Evolutionary conservation across 2,329 filamentous ascomycete genomes (phyloP), one percentile per base, ranked within the genome.

Genomic region (Sporothrix sp.): DNA sequence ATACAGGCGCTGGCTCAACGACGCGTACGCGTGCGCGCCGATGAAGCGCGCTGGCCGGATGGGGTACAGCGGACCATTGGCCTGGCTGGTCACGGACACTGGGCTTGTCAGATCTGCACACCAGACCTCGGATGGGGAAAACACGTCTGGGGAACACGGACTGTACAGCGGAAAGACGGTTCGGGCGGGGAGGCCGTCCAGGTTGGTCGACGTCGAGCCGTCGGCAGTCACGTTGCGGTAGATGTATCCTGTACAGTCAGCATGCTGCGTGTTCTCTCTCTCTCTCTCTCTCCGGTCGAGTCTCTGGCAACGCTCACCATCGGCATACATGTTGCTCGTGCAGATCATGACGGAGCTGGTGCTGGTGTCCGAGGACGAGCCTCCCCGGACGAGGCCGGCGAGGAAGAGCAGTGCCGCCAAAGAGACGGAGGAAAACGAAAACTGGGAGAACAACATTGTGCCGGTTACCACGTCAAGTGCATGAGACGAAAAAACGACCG

Each of bases 31-130:
- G 55, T 53, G 53, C 14, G 25, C 20, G 21, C 16, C 14, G 6
- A 8, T 36, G 3, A 27, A n/a, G 23, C 37, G 20, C 4, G 55
- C 51, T 1, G 48, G 49, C 8, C 27, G 47, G 16, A 55, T 25
- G 14, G 51, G 49, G 30, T 53, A 28, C 11, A 53, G 25, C 1
- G 52, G 54, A 6, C 11, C 23, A 20, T 30, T 9, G 3, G 40
- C 14, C 16, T 55, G 45, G 37, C 28, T 48, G 4, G 47, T 44
- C 23, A 53, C 33, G 16, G 50, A 35, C 39, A 56, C 54, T 56
- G 30, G 2, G 25, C 4, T 48, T 25, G 25, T 18, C 6, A 20
- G 16, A n/a, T n/a, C n/a, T n/a, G n/a, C n/a, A n/a, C n/a, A n/a
- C n/a, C n/a, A n/a, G n/a, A n/a, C n/a, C n/a, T n/a, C n/a, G n/a